phyloP scores from a whole-genome alignment of 176 grass and related monocot species.

The Chloris gayana region DNA sequence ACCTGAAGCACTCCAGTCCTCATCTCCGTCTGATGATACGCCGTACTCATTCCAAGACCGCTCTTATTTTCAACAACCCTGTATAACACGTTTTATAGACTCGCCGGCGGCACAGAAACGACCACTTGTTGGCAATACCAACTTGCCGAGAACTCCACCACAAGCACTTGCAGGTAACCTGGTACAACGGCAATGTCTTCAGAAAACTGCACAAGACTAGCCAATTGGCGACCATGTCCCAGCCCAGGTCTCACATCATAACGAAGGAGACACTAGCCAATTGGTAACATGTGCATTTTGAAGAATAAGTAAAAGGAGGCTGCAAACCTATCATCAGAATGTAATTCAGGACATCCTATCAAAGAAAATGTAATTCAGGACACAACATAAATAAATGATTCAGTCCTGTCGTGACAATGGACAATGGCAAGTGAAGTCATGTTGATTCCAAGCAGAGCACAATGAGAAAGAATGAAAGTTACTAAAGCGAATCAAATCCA shows the following conservation, averaged over 20 bases:
- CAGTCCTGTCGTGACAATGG: neutral
- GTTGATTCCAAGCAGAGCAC: slow-evolving; percentile 9
- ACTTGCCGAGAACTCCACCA: slow-evolving; percentile 11
- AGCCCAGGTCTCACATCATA: neutral
- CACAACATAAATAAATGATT: neutral
- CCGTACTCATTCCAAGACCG: neutral
- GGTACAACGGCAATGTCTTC: neutral
- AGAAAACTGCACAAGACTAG: neutral
- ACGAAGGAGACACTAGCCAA: neutral
- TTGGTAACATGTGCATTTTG: neutral
- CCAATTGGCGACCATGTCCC: neutral
- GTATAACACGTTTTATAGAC: neutral
- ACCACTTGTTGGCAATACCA: neutral
- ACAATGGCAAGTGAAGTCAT: neutral
- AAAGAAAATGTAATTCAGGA: slow-evolving; percentile 8
- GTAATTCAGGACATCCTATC: slow-evolving; percentile 1
- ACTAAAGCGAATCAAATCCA: slow-evolving; percentile 20
- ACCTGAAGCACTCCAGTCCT: slow-evolving; percentile 9
- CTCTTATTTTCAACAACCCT: neutral
- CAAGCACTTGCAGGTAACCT: slow-evolving; percentile 33
- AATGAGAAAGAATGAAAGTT: slow-evolving; percentile 21
- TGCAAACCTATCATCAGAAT: neutral
- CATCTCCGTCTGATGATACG: neutral
- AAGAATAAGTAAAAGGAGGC: neutral
- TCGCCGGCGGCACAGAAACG: neutral